Evolutionary conservation across 73 alveolate species (phyloP), one percentile per base, ranked within the genome.

Genomic region (Symbiodinium natans): DNA sequence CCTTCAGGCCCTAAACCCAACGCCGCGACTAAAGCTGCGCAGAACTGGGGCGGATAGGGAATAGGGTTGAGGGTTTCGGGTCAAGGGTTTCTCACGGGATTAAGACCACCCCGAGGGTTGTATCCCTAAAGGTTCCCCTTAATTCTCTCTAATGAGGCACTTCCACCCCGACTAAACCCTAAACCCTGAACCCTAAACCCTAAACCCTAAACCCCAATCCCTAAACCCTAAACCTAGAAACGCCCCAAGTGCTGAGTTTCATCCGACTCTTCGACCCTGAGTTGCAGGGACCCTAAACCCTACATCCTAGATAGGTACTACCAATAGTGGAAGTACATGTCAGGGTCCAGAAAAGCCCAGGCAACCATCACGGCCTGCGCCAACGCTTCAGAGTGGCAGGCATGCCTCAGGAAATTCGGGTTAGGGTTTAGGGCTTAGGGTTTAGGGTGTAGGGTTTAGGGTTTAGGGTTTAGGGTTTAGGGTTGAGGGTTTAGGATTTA

Each of bases 311-410:
- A n/a, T n/a, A n/a, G n/a, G n/a, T n/a, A n/a, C n/a, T n/a, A n/a
- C n/a, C n/a, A n/a, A n/a, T n/a, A n/a, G n/a, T n/a, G n/a, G n/a
- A n/a, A n/a, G n/a, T n/a, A n/a, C n/a, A n/a, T n/a, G n/a, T n/a
- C n/a, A n/a, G 59, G 59, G 59, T 46, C 59, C 59, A 46, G 59
- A 13, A 13, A 46, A 46, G 21, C 59, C n/a, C 11, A 63, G 80
- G 80, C 80, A 31, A 63, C 80, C 80, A 63, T 63, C 36, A 29
- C 80, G 15, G 80, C 80, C 13, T 63, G 80, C 80, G 80, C 80
- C 17, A 63, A 63, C 11, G 80, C 80, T n/a, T 63, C 80, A 17
- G 80, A 63, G 80, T 63, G 80, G 80, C 31, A 63, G 80, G 80
- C 27, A 29, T 15, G 75, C 34, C 2, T 15, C 33, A 2, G 36